A percentile compares a stretch with the other conserved stretches of the same genome.
Conservation (phyloP, 352 stramenopile species). For the Phytophthora boehmeriae region DNA sequence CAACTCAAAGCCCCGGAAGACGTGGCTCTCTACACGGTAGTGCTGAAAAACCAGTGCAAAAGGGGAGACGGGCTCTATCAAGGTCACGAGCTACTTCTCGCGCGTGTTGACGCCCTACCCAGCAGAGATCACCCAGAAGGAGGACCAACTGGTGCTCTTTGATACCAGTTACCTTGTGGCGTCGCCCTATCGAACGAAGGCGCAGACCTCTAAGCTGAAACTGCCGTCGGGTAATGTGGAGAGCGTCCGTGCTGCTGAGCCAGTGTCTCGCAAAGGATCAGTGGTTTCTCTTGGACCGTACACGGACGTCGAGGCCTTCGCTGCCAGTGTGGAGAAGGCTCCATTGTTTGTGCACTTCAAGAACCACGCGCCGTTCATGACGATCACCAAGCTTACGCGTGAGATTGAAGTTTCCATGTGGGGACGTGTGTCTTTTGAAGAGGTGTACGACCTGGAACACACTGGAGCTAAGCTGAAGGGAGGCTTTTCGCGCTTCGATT, state of each 20-base stretch:
- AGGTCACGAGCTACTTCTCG: slow-evolving; percentile 82
- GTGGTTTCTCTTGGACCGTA: slow-evolving; percentile 84
- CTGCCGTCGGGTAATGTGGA: slow-evolving; percentile 77
- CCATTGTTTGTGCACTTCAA: slow-evolving; percentile 78
- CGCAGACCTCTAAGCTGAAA: slow-evolving; percentile 88
- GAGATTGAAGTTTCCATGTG: slow-evolving; percentile 92
- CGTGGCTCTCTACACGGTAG: slow-evolving; percentile 71
- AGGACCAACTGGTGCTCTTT: slow-evolving; percentile 88
- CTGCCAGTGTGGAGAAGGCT: slow-evolving; percentile 26
- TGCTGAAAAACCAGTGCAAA: slow-evolving; percentile 65
- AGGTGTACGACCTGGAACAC: slow-evolving; percentile 89
- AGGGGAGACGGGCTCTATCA: slow-evolving; percentile 62
- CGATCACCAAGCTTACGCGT: slow-evolving; percentile 80
- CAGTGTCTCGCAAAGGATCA: slow-evolving; percentile 73
- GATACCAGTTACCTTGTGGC: slow-evolving; percentile 64
- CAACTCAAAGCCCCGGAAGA: slow-evolving; percentile 30
- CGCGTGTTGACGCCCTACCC: slow-evolving; percentile 82
- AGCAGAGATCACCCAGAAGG: slow-evolving; percentile 73
- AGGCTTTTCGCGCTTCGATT: slow-evolving; percentile 89
- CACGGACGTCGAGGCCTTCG: slow-evolving; percentile 56
- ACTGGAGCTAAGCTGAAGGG: slow-evolving; percentile 85
- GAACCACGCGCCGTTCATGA: slow-evolving; percentile 89
- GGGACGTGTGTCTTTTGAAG: slow-evolving; percentile 87
- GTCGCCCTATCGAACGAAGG: slow-evolving; percentile 80
- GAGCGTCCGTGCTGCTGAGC: slow-evolving; percentile 62